Evolutionary conservation across 2,329 filamentous ascomycete genomes (phyloP).

Genomic region (Aspergillus novofumigatus): DNA sequence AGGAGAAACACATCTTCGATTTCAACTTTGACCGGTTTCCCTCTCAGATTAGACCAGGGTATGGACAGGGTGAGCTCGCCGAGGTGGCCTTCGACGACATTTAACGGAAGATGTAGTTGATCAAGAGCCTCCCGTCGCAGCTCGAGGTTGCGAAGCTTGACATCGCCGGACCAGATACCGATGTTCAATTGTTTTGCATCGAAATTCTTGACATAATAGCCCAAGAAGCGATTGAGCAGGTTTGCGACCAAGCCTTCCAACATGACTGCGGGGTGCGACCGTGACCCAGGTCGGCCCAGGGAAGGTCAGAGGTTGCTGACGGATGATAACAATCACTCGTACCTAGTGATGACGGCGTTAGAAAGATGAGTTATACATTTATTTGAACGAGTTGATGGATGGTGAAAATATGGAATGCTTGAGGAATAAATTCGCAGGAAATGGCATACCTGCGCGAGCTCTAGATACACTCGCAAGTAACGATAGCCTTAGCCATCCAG

Average conservation of each 20-base stretch:
- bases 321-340: background rate
- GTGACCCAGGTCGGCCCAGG: constrained; percentile 67
- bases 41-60: constrained; percentile 94
- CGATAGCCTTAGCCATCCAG: constrained; percentile 27
- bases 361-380: constrained; percentile 1
- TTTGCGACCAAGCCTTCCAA: constrained; percentile 95
- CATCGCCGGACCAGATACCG: constrained; percentile 97
- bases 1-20: constrained; percentile 97
- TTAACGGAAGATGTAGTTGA: constrained; percentile 92
- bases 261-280: constrained; percentile 66
- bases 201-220: constrained; percentile 99
- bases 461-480: constrained; percentile 18
- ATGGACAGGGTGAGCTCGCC: constrained; percentile 89
- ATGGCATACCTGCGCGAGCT: constrained; percentile 14
- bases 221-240: constrained; percentile 97
- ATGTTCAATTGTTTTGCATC: constrained; percentile 97
- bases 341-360: constrained; percentile 9
- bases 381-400: constrained; percentile 7
- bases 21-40: constrained; percentile 88
- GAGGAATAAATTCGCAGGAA: background rate
- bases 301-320: constrained; percentile 1
- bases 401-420: background rate
- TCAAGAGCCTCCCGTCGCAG: constrained; percentile 92
- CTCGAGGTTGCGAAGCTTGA: constrained; percentile 89
- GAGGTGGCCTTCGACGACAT: constrained; percentile 92